These are phyloP conservation scores for Cytidiella melzeri DNA, from an alignment of 768 basidiomycete genomes.

Conservation along the genomic window DNA sequence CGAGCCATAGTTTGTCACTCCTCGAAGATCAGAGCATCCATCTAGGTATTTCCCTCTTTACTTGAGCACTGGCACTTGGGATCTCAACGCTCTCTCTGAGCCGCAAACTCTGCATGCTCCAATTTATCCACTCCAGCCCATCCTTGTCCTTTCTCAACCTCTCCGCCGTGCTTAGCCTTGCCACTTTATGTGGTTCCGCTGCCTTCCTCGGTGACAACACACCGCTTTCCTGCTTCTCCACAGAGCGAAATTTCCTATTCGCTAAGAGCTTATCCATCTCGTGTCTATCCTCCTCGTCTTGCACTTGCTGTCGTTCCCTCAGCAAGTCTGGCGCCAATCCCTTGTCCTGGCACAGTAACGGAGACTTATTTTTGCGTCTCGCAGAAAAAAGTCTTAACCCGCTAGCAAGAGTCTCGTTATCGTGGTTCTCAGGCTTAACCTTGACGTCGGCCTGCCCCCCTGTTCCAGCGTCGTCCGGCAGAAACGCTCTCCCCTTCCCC, in stretches of 20 bases:
- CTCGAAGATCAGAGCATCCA: background rate
- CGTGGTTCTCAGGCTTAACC: background rate
- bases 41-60: background rate
- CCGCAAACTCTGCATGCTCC: background rate
- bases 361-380: background rate
- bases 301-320: background rate
- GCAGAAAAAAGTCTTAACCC: background rate
- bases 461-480: background rate
- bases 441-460: background rate
- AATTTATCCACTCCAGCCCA: background rate
- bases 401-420: background rate
- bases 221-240: background rate
- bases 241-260: background rate
- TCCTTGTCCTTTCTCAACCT: background rate
- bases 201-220: background rate
- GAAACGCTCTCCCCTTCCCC: background rate
- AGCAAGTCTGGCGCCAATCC: background rate
- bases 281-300: background rate
- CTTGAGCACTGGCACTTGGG: background rate
- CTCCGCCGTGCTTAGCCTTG: too few species aligned
- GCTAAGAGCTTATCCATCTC: background rate
- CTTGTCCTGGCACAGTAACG: too few species aligned
- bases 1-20: too few species aligned
- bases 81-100: too few species aligned
- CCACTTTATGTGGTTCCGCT: background rate